Base-by-base conservation (phyloP, 345 rosid species). In the Carallia pectinifolia region DNA sequence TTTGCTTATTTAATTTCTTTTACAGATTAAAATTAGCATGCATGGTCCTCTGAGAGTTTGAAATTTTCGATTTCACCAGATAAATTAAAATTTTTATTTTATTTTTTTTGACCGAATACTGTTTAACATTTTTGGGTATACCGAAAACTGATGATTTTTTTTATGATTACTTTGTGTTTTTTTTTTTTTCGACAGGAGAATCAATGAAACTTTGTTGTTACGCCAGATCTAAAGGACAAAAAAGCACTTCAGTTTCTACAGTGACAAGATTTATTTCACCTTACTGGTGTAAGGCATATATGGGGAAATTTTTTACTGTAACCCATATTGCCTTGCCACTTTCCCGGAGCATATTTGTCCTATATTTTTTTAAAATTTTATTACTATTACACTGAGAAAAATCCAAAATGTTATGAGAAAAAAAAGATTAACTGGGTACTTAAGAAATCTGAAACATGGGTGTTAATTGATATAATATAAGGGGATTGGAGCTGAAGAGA, bases 91-190 rank as follows among this genome's bases (percentile, higher is more conserved):
- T 53, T 56, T 56, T 68, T 34, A 18, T 13, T 19, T 58, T 16
- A 62, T 47, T 58, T 5, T 40, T 5, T 50, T 67, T 40, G 64
- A 36, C 30, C 38, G 2, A 30, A 27, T 44, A 44, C 1, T 44
- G 2, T 12, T 44, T 2, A 44, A 12, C 50, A 44, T 44, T 8
- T 67, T 60, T 44, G 60, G 56, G 40, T 54, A 61, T 81, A 74
- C 82, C 71, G 86, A 82, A 71, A 78, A 86, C 97, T 91, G 87
- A 91, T 85, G 70, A 58, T 29, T 74, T 70, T 78, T 23, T 79
- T 76, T 81, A 34, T 80, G 85, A 61, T 65, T 62, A 76, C 79
- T 67, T 80, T 71, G 60, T 83, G 61, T 73, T 50, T 80, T 71
- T 73, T 66, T 68, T 76, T 77, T 71, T 48, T 80, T 85, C 80